Percentiles rank a stretch among this genome's conserved stretches.
phyloP scores from a whole-genome alignment of 73 alveolate species.

The Tetrahymena elliotti region DNA sequence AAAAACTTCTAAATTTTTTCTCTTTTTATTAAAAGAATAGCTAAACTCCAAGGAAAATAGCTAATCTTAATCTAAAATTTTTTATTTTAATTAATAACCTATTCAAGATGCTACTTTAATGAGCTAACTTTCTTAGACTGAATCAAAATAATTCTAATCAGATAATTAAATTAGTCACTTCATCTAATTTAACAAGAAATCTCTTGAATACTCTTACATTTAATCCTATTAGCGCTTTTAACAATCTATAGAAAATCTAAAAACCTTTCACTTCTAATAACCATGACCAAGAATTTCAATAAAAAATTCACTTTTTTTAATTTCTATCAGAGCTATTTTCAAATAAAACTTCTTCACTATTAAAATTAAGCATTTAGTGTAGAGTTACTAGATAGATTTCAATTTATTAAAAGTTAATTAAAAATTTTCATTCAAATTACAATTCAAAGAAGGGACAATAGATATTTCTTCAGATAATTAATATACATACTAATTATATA shows the following conservation, averaged over 20 bases:
- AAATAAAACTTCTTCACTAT: no score
- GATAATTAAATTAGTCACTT: background rate
- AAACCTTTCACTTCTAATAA: background rate
- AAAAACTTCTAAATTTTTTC: background rate
- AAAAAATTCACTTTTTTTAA: no score
- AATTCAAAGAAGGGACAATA: no score
- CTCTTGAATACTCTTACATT: background rate
- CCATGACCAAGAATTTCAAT: background rate
- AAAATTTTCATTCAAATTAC: no score
- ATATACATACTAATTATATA: no score
- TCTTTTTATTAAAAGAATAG: background rate
- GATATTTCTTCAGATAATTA: no score
- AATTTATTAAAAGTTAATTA: no score
- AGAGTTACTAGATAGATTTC: no score
- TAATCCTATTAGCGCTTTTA: background rate
- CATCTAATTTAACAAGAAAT: background rate
- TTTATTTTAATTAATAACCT: background rate
- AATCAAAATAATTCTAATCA: no score
- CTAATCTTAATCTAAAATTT: background rate
- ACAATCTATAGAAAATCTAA: background rate
- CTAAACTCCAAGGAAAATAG: background rate
- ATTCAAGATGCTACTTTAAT: background rate
- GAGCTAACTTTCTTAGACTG: background rate
- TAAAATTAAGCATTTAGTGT: no score
- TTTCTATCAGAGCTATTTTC: no score